These are phyloP conservation scores for Schizonepeta tenuifolia DNA, from an alignment of 257 asterid genomes.

Conservation along the genomic window DNA sequence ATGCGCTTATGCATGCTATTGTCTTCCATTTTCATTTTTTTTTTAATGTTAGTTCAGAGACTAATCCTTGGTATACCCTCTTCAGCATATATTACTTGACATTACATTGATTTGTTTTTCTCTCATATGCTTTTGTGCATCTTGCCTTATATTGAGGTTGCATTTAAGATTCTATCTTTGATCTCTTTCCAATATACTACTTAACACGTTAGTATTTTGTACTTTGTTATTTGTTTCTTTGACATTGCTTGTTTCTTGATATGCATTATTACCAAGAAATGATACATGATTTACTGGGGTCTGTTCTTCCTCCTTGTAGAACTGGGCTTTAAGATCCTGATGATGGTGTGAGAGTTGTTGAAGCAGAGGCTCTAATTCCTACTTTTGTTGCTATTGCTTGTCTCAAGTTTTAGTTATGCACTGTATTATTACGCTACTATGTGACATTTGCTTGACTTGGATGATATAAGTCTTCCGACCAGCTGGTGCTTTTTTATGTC, in stretches of 20 bases:
- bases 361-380: slow-evolving; percentile 97
- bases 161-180: not conserved
- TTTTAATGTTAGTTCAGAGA: slow-evolving; percentile 28
- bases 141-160: not conserved
- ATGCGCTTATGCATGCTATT: slow-evolving; percentile 4
- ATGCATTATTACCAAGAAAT: slow-evolving; percentile 71
- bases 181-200: slow-evolving; percentile 1
- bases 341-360: slow-evolving; percentile 99
- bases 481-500: slow-evolving; percentile 97
- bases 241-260: slow-evolving; percentile 31
- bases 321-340: slow-evolving; percentile 99
- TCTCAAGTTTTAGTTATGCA: slow-evolving; percentile 70
- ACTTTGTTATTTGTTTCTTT: slow-evolving; percentile 30
- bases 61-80: not conserved
- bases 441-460: slow-evolving; percentile 99
- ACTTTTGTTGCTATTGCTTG: slow-evolving; percentile 84
- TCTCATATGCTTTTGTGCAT: slow-evolving; percentile 13
- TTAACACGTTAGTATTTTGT: slow-evolving; percentile 1
- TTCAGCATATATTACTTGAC: not conserved
- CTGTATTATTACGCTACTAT: slow-evolving; percentile 85
- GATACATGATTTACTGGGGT: slow-evolving; percentile 76
- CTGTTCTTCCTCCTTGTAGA: slow-evolving; percentile 91
- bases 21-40: slow-evolving; percentile 27
- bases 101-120: not conserved
- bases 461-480: slow-evolving; percentile 98